Conservation (phyloP, 192 early-diverging fungal genomes). For the Coemansia umbellata region DNA sequence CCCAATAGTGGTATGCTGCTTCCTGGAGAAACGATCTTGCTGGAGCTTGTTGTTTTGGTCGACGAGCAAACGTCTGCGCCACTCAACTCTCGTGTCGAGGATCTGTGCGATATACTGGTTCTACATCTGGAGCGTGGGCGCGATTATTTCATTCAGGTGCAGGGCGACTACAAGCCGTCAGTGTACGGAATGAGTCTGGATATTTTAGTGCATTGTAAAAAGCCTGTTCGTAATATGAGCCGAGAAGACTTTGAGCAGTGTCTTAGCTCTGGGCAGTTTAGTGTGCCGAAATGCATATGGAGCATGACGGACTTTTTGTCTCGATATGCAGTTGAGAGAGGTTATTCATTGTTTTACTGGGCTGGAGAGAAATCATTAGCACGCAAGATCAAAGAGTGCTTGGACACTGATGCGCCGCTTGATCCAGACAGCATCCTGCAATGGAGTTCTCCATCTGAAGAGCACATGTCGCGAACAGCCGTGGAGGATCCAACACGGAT, state of each 20-base stretch:
- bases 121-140: conserved; percentile 75
- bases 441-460: conserved; percentile 19
- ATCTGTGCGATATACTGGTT: conserved; percentile 57
- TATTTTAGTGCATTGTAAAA: conserved; percentile 56
- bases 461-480: conserved; percentile 17
- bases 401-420: conserved; percentile 63
- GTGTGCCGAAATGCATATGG: conserved; percentile 48
- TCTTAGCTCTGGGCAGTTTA: conserved; percentile 36
- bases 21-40: conserved; percentile 54
- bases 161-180: conserved; percentile 65
- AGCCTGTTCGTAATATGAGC: conserved; percentile 55
- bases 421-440: conserved; percentile 18
- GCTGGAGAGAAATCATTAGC: conserved; percentile 60
- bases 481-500: conserved; percentile 13
- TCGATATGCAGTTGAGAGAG: conserved; percentile 27
- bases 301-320: conserved; percentile 45
- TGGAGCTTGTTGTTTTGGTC: conserved; percentile 48
- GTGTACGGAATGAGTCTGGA: conserved; percentile 74
- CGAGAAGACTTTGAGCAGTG: conserved; percentile 47
- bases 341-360: conserved; percentile 32
- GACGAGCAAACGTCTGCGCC: conserved; percentile 47
- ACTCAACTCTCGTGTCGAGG: conserved; percentile 53
- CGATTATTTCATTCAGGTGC: conserved; percentile 79
- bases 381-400: conserved; percentile 68
- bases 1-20: conserved; percentile 67